A percentile compares a stretch with the other conserved stretches of the same genome.
These are phyloP conservation scores for Volvox carteri DNA, from an alignment of 163 green algal genomes.

Conservation along the genomic window DNA sequence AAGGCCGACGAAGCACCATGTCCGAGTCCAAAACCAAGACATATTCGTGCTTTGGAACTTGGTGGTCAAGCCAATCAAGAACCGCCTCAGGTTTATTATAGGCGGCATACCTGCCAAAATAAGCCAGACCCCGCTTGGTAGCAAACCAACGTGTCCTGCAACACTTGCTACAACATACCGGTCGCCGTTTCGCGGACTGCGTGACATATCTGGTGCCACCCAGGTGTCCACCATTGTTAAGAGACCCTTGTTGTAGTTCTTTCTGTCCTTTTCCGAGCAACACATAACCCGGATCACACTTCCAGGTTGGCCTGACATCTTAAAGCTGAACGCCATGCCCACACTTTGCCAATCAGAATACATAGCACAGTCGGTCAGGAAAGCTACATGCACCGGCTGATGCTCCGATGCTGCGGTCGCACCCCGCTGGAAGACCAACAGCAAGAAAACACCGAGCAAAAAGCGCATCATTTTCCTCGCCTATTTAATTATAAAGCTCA, in stretches of 20 bases:
- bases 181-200: constrained; percentile 84
- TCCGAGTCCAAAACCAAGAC: constrained; percentile 82
- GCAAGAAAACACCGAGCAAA: neutral
- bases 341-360: constrained; percentile 78
- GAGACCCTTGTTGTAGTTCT: constrained; percentile 58
- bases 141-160: neutral
- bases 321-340: constrained; percentile 82
- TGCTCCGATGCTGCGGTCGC: neutral
- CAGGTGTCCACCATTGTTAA: constrained; percentile 76
- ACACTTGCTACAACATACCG: constrained; percentile 42
- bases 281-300: constrained; percentile 87
- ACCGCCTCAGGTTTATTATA: constrained; percentile 95
- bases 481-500: too few relatives aligned
- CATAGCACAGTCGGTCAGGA: constrained; percentile 69
- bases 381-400: constrained; percentile 48
- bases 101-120: constrained; percentile 75
- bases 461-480: neutral
- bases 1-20: constrained; percentile 82
- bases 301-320: constrained; percentile 74
- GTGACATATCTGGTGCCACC: constrained; percentile 77
- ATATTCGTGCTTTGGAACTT: constrained; percentile 78
- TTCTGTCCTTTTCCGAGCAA: constrained; percentile 76
- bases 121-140: neutral
- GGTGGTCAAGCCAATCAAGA: constrained; percentile 77
- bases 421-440: neutral